phyloP scores from a whole-genome alignment of 768 basidiomycete species.

The Hydnomerulius pinastri region DNA sequence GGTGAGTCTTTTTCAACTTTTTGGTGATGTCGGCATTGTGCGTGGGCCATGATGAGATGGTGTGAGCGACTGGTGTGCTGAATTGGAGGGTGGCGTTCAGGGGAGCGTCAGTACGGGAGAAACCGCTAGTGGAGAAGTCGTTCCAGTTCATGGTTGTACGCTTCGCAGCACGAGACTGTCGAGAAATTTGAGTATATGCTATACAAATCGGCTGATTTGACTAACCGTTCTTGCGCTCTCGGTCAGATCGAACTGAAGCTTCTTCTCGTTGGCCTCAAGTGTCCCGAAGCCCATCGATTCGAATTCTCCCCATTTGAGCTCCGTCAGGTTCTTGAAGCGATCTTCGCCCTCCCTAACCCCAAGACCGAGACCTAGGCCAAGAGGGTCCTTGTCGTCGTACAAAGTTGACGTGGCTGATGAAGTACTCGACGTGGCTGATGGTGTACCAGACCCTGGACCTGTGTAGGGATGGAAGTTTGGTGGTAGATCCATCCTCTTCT shows the following conservation, averaged over 20 bases:
- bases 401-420: constrained; percentile 36
- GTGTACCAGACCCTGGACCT: constrained; percentile 28
- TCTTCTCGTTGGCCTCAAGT: constrained; percentile 54
- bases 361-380: constrained; percentile 34
- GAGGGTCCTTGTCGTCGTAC: constrained; percentile 32
- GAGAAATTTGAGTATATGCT: constrained; percentile 7
- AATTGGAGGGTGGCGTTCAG: constrained; percentile 85
- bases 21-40: constrained; percentile 72
- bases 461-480: constrained; percentile 56
- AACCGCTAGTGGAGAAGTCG: constrained; percentile 84
- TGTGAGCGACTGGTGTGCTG: constrained; percentile 52
- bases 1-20: constrained; percentile 82
- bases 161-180: constrained; percentile 66
- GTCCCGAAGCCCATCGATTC: constrained; percentile 79
- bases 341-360: constrained; percentile 54
- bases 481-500: constrained; percentile 75
- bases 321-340: constrained; percentile 77
- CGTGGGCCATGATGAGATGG: constrained; percentile 71
- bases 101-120: constrained; percentile 75
- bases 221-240: constrained; percentile 76
- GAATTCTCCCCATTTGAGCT: constrained; percentile 92
- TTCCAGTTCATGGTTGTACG: constrained; percentile 88
- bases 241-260: constrained; percentile 89
- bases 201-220: not conserved
- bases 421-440: constrained; percentile 48